phyloP scores from a whole-genome alignment of 106 monocot genomes.

The Allium cepa region DNA sequence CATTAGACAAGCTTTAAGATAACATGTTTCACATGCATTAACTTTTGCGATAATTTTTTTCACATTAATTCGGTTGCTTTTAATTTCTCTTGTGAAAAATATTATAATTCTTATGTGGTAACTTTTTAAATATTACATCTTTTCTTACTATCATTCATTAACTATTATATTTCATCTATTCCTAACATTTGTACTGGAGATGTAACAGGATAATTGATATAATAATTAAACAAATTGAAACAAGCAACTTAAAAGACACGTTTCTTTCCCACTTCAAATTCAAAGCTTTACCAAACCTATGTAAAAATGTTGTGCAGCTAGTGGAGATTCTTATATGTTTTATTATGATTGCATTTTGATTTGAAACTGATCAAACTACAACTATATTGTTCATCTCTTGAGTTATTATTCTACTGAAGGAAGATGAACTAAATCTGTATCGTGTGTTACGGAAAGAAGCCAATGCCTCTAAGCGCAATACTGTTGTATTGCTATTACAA shows the following conservation, averaged over 20 bases:
- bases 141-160: background rate
- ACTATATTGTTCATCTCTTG: background rate
- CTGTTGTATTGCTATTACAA: constrained; percentile 81
- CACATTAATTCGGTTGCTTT: background rate
- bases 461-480: constrained; percentile 65
- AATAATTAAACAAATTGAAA: constrained; percentile 88
- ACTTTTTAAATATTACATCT: background rate
- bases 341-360: background rate
- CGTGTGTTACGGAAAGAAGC: constrained; percentile 61
- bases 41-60: background rate
- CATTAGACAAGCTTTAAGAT: no score
- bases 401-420: background rate
- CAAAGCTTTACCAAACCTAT: constrained; percentile 68
- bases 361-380: background rate
- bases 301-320: constrained; percentile 88
- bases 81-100: background rate
- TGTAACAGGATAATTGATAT: constrained; percentile 74
- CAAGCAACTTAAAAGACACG: constrained; percentile 60
- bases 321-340: constrained; percentile 72
- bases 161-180: background rate
- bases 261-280: constrained; percentile 89
- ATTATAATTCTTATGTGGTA: background rate
- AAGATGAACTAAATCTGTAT: background rate
- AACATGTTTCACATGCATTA: background rate
- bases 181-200: background rate